Base-by-base conservation (phyloP, 768 basidiomycete species). In the Rossbeevera mucosa region DNA sequence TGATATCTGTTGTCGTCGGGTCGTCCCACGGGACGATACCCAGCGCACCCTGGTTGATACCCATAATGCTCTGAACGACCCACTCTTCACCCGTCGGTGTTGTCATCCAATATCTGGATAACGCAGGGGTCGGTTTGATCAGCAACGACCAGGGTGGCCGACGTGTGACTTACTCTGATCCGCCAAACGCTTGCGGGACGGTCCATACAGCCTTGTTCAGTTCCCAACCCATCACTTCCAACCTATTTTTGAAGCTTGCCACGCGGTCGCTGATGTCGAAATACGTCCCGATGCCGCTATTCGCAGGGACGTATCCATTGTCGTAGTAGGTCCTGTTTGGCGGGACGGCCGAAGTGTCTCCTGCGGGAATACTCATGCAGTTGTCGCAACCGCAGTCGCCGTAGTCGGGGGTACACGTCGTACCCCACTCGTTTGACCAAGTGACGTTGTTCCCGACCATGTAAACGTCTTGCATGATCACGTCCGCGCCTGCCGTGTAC, bases 151-250 rank as follows among this genome's bases (percentile, higher is more conserved):
- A 36, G n/a, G 7, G 8, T 8, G 33, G 31, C n/a, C 11, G n/a
- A 50, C 5, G 11, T 59, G 67, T 57, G 14, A 74, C 72, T 67
- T 56, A 64, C 59, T 55, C 44, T 31, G 14, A 6, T 13, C 60
- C 62, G 24, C 86, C 86, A 62, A 91, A 91, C 0, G 78, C 88
- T 66, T 91, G 89, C 0, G 88, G 86, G 1, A 91, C 88, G 2
- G 83, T 81, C 90, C 88, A 91, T 0, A 89, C 76, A 1, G 84
- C 78, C 63, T 86, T 83, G 5, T 76, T 80, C 11, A 80, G 71
- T 56, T 83, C 82, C 82, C 86, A 86, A 2, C 85, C 86, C 55
- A 84, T 78, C 44, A 79, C 73, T 54, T 80, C 77, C 14, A 85
- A 59, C 20, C 86, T 74, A 45, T 81, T 70, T 44, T 69, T 69